Evolutionary conservation across 345 rosid species (phyloP), one percentile per base, ranked within the genome.

Genomic region (Sonneratia alba): DNA sequence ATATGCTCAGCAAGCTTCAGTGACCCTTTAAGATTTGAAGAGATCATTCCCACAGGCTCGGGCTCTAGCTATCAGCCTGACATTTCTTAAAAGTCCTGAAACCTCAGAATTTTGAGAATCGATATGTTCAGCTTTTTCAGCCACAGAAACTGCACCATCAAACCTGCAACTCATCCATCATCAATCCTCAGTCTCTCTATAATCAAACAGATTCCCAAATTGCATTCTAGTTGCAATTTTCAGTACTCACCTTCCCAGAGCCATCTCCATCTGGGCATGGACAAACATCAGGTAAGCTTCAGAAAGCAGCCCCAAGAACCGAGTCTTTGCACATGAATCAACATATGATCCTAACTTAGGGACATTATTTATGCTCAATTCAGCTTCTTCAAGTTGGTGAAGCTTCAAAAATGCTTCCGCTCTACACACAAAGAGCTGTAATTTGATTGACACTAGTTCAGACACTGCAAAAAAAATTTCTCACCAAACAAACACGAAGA

Each of bases 401-500:
- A 96, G 97, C 84, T 96, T 96, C 75, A 92, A 68, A 75, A 83
- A 82, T 65, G 97, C 99, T 85, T 96, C 99, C 55, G 79, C 97
- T 91, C 90, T 92, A 92, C 97, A 96, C 91, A 91, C 83, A 81
- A 77, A 79, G 84, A 96, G 89, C 99, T 96, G 97, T 77, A 85
- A 86, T 87, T 79, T 57, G 55, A 64, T 71, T 66, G 57, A n/a
- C 66, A 76, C 71, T 40, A 34, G 67, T 22, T 71, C 47, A 71
- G 74, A 32, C 13, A 7, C 51, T 47, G 14, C 19, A n/a, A 36
- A 53, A 13, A 21, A 53, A 32, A 16, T 43, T 38, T 42, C 43
- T 48, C 47, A 61, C 56, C 43, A 36, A 61, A 21, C 24, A 4
- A 66, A 37, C 36, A 6, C 40, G 36, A 61, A 45, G 61, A 74